Evolutionary conservation across 163 green algal genomes (phyloP).

Genomic region (Coccomyxa subellipsoidea): DNA sequence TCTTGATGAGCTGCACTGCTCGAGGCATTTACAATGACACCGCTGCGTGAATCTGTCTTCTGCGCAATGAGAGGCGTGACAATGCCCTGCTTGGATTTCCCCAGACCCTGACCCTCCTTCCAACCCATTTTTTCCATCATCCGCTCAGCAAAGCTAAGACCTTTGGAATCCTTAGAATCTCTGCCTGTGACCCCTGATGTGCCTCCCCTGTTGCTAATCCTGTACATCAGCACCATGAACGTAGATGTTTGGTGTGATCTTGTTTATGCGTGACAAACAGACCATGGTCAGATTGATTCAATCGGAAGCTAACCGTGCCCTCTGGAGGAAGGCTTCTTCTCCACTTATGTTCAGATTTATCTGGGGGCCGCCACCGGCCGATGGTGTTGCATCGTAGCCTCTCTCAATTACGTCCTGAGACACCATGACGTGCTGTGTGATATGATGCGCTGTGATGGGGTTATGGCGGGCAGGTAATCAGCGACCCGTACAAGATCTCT

Average conservation of each 20-base stretch:
- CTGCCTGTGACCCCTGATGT: background rate
- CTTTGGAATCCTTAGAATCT: background rate
- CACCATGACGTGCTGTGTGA: background rate
- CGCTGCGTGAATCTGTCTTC: constrained; percentile 49
- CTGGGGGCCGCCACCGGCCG: background rate
- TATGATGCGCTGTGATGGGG: no score
- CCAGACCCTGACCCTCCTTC: constrained; percentile 82
- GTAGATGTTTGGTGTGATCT: no score
- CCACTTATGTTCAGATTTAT: constrained; percentile 16
- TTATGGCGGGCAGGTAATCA: no score
- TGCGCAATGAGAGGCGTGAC: constrained; percentile 78
- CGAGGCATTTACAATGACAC: constrained; percentile 60
- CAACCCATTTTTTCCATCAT: constrained; percentile 96
- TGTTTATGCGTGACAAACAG: no score
- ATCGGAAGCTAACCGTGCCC: constrained; percentile 26
- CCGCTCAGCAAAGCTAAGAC: constrained; percentile 52
- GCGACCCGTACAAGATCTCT: no score
- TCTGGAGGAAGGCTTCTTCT: constrained; percentile 25
- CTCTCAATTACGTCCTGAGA: background rate
- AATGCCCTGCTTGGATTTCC: constrained; percentile 76
- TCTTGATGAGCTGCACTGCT: constrained; percentile 9
- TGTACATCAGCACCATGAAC: no score
- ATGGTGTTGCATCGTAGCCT: background rate
- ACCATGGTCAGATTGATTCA: no score
- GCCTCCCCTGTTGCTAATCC: background rate